Base-by-base conservation (phyloP, 306 rosid genomes). In the Castanea crenata region DNA sequence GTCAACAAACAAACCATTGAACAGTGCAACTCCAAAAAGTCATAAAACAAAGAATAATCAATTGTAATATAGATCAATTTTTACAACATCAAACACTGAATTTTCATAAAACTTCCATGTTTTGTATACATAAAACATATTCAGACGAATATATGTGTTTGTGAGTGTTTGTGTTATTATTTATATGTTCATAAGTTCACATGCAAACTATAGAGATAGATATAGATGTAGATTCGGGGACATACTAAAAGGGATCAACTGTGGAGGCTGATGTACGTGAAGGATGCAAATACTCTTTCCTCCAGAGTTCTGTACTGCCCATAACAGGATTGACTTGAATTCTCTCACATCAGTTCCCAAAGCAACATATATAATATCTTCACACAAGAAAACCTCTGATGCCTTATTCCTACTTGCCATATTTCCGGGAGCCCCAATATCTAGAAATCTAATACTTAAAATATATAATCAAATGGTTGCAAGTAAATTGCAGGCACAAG, bases 221-320 rank as follows among this genome's bases (percentile, higher is more conserved):
- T 25, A 25, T 25, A 25, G 46, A 38, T 7, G 3, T 41, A 41
- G 46, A 41, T 41, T 41, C 46, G 7, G 64, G 64, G 55, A 86
- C 97, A 90, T 88, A 95, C 99, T 69, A n/a, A 87, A n/a, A 64
- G 97, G 98, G 51, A 93, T 91, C 88, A 55, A 83, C 55, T 85
- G 74, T 5, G 98, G 84, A 38, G 98, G 97, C 21, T 83, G 88
- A 59, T 85, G 94, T 65, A 93, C 88, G 51, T 93, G 90, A 71
- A 90, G 78, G 54, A 95, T 75, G 81, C 92, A 87, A 74, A 95
- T 87, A 61, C 74, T 90, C 85, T 82, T 91, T 73, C 94, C 96
- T 56, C 96, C 87, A 14, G 96, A 93, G 63, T 92, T 90, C 27
- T 88, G 94, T 34, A 93, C 64, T 1, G 93, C 98, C 97, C 96